Percentiles rank a stretch among this genome's conserved stretches.
phyloP scores from a whole-genome alignment of 2,329 filamentous ascomycete species.

The Paraphaeosphaeria sporulosa region DNA sequence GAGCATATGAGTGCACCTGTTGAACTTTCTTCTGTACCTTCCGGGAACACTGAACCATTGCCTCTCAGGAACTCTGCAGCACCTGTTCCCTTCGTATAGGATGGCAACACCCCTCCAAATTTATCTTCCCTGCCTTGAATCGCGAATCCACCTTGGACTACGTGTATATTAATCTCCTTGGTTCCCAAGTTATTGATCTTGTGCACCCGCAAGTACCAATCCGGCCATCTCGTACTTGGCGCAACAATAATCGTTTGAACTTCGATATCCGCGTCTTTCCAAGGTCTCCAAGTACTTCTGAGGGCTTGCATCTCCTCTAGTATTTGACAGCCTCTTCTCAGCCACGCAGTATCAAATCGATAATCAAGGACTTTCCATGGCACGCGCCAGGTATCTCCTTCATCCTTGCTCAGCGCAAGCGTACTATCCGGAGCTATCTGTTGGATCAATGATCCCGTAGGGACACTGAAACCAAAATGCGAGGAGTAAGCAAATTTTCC shows the following conservation, averaged over 20 bases:
- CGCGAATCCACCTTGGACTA: conserved; percentile 39
- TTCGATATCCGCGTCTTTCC: conserved; percentile 36
- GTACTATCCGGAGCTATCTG: conserved; percentile 53
- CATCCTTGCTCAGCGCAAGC: conserved; percentile 48
- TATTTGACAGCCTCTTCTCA: conserved; percentile 8
- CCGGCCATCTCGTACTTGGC: conserved; percentile 35
- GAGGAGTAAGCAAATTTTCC: conserved; percentile 47
- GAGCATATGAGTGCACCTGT: conserved; percentile 32
- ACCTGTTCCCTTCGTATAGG: background rate
- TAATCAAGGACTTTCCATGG: conserved; percentile 41
- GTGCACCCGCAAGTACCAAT: conserved; percentile 41
- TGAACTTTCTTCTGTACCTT: conserved; percentile 27
- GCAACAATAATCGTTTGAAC: conserved; percentile 34
- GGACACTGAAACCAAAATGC: conserved; percentile 49
- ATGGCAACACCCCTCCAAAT: conserved; percentile 29
- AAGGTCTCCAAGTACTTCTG: conserved; percentile 38
- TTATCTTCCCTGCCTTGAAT: conserved; percentile 35
- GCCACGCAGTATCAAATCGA: conserved; percentile 14
- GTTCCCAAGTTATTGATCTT: conserved; percentile 21
- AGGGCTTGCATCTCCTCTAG: conserved; percentile 24
- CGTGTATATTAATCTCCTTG: conserved; percentile 8
- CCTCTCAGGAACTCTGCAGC: background rate
- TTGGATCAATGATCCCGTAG: conserved; percentile 48
- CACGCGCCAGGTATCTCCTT: conserved; percentile 49
- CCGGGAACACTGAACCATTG: conserved; percentile 11